Base-by-base conservation (phyloP, 1,139 yeast genomes). In the Taphrina sp. region DNA sequence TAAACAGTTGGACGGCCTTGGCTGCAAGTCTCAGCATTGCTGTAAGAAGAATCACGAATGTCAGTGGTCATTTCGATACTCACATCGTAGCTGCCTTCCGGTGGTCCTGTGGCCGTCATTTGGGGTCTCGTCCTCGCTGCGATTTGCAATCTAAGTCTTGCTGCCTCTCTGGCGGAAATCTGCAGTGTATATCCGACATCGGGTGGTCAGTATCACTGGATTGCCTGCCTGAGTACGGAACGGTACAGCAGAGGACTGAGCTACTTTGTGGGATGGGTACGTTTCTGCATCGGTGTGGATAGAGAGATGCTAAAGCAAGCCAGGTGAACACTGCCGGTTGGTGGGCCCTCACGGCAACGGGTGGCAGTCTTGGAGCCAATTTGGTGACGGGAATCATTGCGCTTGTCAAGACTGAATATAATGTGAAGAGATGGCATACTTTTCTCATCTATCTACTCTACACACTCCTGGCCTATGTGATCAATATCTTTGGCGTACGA, bases 181-280 rank as follows among this genome's bases (percentile, higher is more conserved):
- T 83, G 85, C 1, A 77, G 83, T 19, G 76, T 85, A 17, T 79
- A 79, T 64, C 89, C 89, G 54, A 82, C 88, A 4, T 77, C 83
- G 24, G 47, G 68, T 14, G 73, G 71, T 1, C 64, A 61, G 29
- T 63, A 64, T 52, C 47, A 53, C n/a, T 69, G 71, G 70, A 44
- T 33, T 10, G 56, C 56, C 8, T 29, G 38, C 31, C 51, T 52
- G 5, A 22, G 41, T 5, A 10, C 56, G 41, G 31, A 52, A 12
- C 8, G 43, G 12, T 52, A 29, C 31, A 26, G 42, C 29, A n/a
- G 64, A 38, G 65, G 63, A 2, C 58, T 64, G 24, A 59, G 61
- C 12, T 60, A 55, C 42, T 42, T 54, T 43, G 41, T 54, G 33
- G 62, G 62, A 12, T 61, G 62, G 63, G 43, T n/a, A 17, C 42